Evolutionary conservation across 257 asterid genomes (phyloP).

Genomic region (Henckelia pumila): DNA sequence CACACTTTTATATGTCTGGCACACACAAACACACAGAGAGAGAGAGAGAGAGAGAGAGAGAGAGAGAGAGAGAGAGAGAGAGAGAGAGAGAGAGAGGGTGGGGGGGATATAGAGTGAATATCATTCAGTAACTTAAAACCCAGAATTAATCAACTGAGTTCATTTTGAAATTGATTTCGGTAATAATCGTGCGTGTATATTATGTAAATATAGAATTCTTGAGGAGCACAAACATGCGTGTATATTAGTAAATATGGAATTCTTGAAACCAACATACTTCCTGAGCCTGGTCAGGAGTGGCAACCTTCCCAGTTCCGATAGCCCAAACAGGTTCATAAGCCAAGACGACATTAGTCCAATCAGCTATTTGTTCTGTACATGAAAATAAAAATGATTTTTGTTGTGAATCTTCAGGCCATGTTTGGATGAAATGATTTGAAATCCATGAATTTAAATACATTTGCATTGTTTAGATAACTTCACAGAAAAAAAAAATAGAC

Average conservation of each 20-base stretch:
- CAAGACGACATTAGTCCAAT: conserved; percentile 42
- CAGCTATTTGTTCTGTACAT: conserved; percentile 32
- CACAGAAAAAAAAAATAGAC: too few relatives aligned
- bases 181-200: background rate
- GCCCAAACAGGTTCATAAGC: conserved; percentile 60
- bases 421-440: too few relatives aligned
- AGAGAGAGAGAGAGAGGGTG: too few relatives aligned
- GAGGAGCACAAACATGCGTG: background rate
- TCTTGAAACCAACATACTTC: conserved; percentile 30
- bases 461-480: too few relatives aligned
- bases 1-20: background rate
- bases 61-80: too few relatives aligned
- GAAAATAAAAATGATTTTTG: background rate
- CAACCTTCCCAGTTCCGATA: conserved; percentile 47
- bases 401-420: too few relatives aligned
- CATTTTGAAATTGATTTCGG: background rate
- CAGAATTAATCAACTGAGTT: background rate
- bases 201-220: background rate
- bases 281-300: conserved; percentile 53
- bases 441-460: too few relatives aligned
- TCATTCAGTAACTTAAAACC: background rate
- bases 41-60: too few relatives aligned
- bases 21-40: too few relatives aligned
- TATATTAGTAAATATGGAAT: background rate
- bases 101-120: too few relatives aligned